phyloP scores from a whole-genome alignment of 352 stramenopile species.

The Bremia lactucae region DNA sequence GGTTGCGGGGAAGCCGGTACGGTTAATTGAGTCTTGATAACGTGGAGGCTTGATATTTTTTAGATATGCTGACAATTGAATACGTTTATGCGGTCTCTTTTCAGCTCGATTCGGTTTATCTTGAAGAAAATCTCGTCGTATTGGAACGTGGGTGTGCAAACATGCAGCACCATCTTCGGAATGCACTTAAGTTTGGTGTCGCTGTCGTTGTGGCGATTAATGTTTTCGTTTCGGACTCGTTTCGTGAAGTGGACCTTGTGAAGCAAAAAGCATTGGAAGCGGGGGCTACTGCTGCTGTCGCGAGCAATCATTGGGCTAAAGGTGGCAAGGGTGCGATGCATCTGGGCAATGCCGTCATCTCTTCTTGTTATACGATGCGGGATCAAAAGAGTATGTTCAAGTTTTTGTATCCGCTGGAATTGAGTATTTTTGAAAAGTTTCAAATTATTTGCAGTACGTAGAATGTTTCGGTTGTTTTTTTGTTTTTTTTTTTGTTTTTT shows the following conservation, averaged over 20 bases:
- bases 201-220: slow-evolving; percentile 94
- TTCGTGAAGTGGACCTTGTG: slow-evolving; percentile 90
- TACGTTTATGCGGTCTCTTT: slow-evolving; percentile 1
- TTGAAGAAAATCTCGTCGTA: slow-evolving; percentile 93
- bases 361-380: slow-evolving; percentile 81
- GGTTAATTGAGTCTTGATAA: slow-evolving; percentile 5
- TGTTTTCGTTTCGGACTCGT: slow-evolving; percentile 57
- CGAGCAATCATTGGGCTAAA: slow-evolving; percentile 84
- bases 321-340: slow-evolving; percentile 84
- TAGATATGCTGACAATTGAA: neutral
- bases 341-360: slow-evolving; percentile 88
- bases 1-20: slow-evolving; percentile 86
- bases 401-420: slow-evolving; percentile 91
- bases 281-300: slow-evolving; percentile 91
- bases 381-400: slow-evolving; percentile 81
- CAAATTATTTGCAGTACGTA: slow-evolving; percentile 93
- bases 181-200: slow-evolving; percentile 91
- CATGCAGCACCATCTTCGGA: slow-evolving; percentile 93
- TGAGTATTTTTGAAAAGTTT: slow-evolving; percentile 92
- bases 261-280: slow-evolving; percentile 84
- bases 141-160: slow-evolving; percentile 88
- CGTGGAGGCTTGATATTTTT: neutral
- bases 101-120: slow-evolving; percentile 85
- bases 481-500: slow-evolving; percentile 1
- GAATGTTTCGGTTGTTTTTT: too few relatives aligned